These are phyloP conservation scores for Corylus avellana DNA, from an alignment of 306 rosid species.

Conservation along the genomic window DNA sequence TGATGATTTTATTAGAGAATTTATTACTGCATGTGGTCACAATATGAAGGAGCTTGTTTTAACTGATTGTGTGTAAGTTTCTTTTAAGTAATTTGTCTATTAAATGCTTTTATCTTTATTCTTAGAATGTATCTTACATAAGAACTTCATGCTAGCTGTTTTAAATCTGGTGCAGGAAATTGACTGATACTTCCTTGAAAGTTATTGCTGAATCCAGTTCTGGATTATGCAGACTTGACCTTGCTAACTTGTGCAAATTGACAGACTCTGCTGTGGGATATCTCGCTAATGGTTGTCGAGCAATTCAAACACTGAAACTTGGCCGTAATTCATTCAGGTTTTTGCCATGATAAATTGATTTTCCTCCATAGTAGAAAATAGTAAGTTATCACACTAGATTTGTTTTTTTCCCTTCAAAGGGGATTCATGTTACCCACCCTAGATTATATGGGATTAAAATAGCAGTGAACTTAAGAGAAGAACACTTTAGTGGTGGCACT, in stretches of 20 bases:
- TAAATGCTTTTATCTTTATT: conserved; percentile 19
- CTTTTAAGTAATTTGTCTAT: conserved; percentile 4
- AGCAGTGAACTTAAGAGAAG: too few relatives aligned
- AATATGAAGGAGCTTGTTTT: conserved; percentile 77
- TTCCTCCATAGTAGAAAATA: not conserved
- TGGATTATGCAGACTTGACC: conserved; percentile 54
- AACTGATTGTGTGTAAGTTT: conserved; percentile 68
- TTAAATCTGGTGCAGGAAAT: conserved; percentile 52
- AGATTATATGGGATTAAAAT: too few relatives aligned
- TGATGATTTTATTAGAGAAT: conserved; percentile 52
- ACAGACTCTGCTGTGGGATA: conserved; percentile 59
- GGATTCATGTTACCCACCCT: too few relatives aligned
- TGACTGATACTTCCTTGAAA: conserved; percentile 73
- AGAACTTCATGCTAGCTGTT: conserved; percentile 11
- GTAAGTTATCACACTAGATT: conserved; percentile 1
- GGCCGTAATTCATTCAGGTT: conserved; percentile 73
- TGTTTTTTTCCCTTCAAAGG: not conserved
- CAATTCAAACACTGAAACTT: conserved; percentile 61
- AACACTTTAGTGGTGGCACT: too few relatives aligned
- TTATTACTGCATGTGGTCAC: conserved; percentile 46
- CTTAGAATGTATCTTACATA: not conserved
- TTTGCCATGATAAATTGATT: conserved; percentile 13
- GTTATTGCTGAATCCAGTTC: conserved; percentile 64
- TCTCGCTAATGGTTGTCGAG: conserved; percentile 63
- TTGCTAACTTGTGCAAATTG: conserved; percentile 51